phyloP scores from a whole-genome alignment of 164 flowering plant species.

The Liriodendron chinense region DNA sequence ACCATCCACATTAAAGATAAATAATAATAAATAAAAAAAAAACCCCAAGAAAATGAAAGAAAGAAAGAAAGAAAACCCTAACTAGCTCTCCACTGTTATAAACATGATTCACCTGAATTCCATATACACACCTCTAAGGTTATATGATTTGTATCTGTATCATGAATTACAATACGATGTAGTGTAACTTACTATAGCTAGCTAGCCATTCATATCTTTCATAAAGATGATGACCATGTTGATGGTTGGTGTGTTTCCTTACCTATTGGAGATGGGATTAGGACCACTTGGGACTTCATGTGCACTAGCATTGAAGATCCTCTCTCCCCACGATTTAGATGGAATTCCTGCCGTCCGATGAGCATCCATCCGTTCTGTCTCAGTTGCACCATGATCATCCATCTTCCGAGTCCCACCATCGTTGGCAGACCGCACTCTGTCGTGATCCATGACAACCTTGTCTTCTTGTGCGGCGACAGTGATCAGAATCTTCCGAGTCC shows the following conservation, averaged over 20 bases:
- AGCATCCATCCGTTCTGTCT: background rate
- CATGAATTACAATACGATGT: background rate
- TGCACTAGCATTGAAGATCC: conserved; percentile 39
- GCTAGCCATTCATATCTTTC: background rate
- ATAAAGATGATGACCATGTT: background rate
- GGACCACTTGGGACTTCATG: conserved; percentile 93
- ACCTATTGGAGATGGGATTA: conserved; percentile 62
- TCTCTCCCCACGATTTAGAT: background rate
- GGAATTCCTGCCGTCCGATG: background rate
- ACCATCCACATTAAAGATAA: background rate
- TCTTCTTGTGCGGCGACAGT: background rate
- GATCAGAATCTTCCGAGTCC: background rate
- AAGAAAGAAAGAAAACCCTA: background rate
- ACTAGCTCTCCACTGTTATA: background rate
- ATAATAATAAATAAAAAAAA: background rate
- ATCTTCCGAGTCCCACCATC: background rate
- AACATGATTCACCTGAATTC: background rate
- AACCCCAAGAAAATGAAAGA: background rate
- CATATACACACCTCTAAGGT: conserved; percentile 1
- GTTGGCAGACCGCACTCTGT: too few species aligned
- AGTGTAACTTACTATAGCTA: background rate
- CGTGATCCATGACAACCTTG: conserved; percentile 11
- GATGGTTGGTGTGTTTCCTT: background rate
- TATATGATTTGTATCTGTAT: background rate
- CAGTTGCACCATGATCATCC: background rate